phyloP scores from a whole-genome alignment of 352 stramenopile species.

The Globisporangium apiculatum region DNA sequence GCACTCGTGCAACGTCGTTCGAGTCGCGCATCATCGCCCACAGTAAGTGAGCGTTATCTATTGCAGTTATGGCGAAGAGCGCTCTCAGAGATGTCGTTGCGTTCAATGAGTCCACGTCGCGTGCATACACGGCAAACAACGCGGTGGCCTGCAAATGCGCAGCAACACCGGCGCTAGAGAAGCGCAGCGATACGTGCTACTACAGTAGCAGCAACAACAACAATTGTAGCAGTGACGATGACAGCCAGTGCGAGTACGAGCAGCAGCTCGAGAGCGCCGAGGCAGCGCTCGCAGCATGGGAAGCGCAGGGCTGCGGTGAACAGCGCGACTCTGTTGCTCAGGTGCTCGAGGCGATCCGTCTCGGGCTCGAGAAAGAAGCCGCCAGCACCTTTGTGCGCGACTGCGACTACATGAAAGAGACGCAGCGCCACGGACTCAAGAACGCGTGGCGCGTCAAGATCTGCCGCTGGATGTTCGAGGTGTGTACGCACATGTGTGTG shows the following conservation, averaged over 20 bases:
- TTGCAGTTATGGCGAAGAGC: background rate
- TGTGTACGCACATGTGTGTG: background rate
- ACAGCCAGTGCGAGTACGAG: background rate
- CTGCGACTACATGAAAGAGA: conserved; percentile 30
- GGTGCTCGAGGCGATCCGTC: conserved; percentile 28
- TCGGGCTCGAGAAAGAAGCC: conserved; percentile 23
- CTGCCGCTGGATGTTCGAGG: conserved; percentile 73
- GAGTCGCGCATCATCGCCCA: background rate
- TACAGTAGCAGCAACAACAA: background rate
- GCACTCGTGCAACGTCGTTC: background rate
- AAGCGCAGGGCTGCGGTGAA: background rate
- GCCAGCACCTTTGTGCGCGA: conserved; percentile 19
- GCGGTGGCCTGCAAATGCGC: background rate
- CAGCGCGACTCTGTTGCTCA: conserved; percentile 7
- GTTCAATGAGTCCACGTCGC: background rate
- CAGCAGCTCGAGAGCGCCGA: background rate
- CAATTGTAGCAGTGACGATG: no score
- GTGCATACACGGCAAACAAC: background rate
- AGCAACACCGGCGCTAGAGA: no score
- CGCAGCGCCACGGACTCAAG: conserved; percentile 61
- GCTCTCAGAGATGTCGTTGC: background rate
- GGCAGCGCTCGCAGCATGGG: background rate
- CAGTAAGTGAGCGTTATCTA: background rate
- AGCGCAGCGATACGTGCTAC: background rate
- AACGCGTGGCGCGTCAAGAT: conserved; percentile 58